Percentiles rank a stretch among this genome's conserved stretches.
These are phyloP conservation scores for Suillus fuscotomentosus DNA, from an alignment of 768 basidiomycete genomes.

Conservation along the genomic window DNA sequence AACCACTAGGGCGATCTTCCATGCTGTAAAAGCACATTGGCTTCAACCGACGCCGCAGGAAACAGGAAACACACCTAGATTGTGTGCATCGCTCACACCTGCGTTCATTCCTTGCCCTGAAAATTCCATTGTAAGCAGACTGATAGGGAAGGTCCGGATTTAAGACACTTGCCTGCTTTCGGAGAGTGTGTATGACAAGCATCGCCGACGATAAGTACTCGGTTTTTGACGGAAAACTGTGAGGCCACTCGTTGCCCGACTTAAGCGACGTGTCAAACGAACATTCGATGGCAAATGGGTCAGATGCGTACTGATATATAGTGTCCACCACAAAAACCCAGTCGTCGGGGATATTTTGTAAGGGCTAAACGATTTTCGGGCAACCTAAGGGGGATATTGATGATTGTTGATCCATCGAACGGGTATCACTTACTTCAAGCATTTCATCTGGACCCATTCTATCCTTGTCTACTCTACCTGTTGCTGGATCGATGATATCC, in stretches of 20 bases:
- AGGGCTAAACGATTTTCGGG: conserved; percentile 39
- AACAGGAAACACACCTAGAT: conserved; percentile 36
- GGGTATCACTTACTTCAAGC: conserved; percentile 29
- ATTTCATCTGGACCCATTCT: conserved; percentile 38
- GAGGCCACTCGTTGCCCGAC: conserved; percentile 59
- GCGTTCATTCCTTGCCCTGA: conserved; percentile 55
- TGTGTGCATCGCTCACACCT: conserved; percentile 53
- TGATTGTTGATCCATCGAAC: background rate
- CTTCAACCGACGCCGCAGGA: background rate
- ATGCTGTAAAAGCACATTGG: conserved; percentile 29
- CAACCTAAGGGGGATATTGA: conserved; percentile 27
- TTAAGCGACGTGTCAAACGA: conserved; percentile 13
- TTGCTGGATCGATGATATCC: conserved; percentile 34
- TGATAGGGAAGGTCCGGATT: background rate
- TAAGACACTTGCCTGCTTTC: conserved; percentile 34
- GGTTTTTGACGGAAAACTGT: conserved; percentile 43
- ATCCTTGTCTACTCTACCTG: conserved; percentile 41
- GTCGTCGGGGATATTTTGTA: conserved; percentile 32
- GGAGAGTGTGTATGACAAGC: conserved; percentile 49
- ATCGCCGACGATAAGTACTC: conserved; percentile 58
- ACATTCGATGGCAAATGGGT: background rate
- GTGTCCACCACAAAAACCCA: conserved; percentile 47
- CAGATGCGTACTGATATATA: conserved; percentile 42
- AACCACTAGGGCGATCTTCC: conserved; percentile 54
- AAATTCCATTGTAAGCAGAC: conserved; percentile 18